Conservation (phyloP, 2,329 filamentous ascomycete species). For the Truncatella angustata region DNA sequence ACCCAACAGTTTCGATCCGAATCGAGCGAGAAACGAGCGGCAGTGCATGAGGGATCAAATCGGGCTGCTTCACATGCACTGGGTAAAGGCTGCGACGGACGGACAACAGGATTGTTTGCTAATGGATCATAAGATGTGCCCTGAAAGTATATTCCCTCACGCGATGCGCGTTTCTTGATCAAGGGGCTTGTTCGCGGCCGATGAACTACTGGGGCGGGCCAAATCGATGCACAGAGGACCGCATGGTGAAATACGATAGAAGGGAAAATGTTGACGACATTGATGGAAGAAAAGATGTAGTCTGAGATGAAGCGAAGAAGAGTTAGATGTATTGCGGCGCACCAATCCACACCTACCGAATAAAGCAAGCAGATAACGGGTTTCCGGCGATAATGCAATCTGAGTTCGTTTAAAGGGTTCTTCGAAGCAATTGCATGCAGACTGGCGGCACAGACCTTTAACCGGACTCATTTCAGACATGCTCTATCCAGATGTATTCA, state of each 20-base stretch:
- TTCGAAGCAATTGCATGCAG: background rate
- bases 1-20: too few relatives aligned
- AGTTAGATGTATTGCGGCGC: too few relatives aligned
- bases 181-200: background rate
- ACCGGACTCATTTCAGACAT: slow-evolving; percentile 4
- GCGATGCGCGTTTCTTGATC: background rate
- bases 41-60: background rate
- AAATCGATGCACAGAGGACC: background rate
- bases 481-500: background rate
- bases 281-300: background rate
- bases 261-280: background rate
- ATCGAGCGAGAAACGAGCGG: background rate
- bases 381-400: slow-evolving; percentile 4
- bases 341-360: slow-evolving; percentile 4
- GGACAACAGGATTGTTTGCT: background rate
- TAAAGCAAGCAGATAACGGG: slow-evolving; percentile 1
- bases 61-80: background rate
- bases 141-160: background rate
- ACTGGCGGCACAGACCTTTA: background rate
- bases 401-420: background rate
- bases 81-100: background rate
- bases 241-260: background rate
- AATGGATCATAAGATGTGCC: background rate
- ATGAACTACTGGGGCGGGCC: background rate
- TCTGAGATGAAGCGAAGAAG: background rate